These are phyloP conservation scores for Exophiala mesophila DNA, from an alignment of 2,329 filamentous ascomycete species.

Conservation along the genomic window DNA sequence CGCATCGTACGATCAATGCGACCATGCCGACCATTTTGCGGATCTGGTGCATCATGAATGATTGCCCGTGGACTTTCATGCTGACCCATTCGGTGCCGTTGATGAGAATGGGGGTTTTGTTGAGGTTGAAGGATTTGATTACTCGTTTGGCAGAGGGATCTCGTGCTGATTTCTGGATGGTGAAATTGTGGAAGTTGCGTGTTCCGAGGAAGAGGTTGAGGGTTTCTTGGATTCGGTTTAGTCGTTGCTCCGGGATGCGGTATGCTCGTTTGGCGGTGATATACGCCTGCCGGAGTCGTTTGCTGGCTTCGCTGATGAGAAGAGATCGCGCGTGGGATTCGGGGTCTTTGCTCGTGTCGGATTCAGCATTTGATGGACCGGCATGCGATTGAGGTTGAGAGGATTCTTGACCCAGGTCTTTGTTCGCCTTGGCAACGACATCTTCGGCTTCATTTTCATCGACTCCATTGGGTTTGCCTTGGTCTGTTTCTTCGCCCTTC, in stretches of 20 bases:
- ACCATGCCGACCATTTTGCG: constrained; percentile 98
- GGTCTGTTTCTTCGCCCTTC: constrained; percentile 34
- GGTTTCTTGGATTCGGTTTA: constrained; percentile 68
- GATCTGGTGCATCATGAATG: constrained; percentile 99
- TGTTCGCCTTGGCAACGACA: constrained; percentile 6
- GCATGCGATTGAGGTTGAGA: not conserved
- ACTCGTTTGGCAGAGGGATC: constrained; percentile 83
- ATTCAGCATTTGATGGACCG: constrained; percentile 11
- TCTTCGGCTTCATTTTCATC: constrained; percentile 20
- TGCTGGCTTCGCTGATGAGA: constrained; percentile 61
- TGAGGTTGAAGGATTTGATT: constrained; percentile 87
- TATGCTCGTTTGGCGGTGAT: constrained; percentile 78
- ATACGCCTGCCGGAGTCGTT: constrained; percentile 75
- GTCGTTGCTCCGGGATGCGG: constrained; percentile 67
- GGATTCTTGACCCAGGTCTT: not conserved
- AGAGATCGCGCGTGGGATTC: constrained; percentile 12
- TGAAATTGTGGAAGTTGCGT: constrained; percentile 95
- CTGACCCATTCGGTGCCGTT: constrained; percentile 92
- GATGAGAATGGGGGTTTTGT: constrained; percentile 72
- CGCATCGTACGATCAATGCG: constrained; percentile 76
- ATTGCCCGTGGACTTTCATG: constrained; percentile 93
- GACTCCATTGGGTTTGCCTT: constrained; percentile 6
- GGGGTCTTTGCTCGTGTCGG: constrained; percentile 4
- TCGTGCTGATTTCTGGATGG: constrained; percentile 73
- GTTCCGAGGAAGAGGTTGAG: constrained; percentile 77